Evolutionary conservation across 805 yeast species (phyloP), one percentile per base, ranked within the genome.

Genomic region (Saturnispora diversa): DNA sequence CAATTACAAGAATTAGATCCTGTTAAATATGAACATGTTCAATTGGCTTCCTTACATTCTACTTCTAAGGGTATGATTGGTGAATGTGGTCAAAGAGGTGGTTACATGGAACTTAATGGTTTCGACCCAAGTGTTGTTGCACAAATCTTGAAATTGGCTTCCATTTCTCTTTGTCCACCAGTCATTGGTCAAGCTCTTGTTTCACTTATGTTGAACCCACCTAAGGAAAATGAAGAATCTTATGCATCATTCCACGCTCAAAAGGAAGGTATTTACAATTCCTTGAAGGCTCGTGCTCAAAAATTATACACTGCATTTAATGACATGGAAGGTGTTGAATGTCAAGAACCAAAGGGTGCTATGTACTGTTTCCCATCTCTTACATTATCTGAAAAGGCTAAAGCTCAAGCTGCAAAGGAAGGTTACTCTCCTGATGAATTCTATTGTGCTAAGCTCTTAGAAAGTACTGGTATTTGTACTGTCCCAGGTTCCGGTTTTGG

Each of bases 41-140:
- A 86, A 59, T 70, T 92, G 44, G 97, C 94, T 2, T 88, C 97
- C 2, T 67, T 92, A 51, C 97, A 92, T 62, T 87, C 97, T n/a
- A 86, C 95, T 31, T 90, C 97, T 10, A 92, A 92, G 64, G 99
- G 99, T 60, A 86, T 87, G 51, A 74, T 86, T 47, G 99, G 98
- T 47, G 99, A 92, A 65, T 92, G 99, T 72, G 99, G 99, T 45
- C 98, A 92, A 68, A 79, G 99, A 65, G 99, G 97, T 53, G 99
- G 99, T 5, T 92, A 88, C 68, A 84, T 92, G 92, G 99, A 92
- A 63, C 65, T 88, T 6, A 73, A 80, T 9, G 96, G 96, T 1
- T 84, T 92, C 63, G 66, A 72, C 11, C 69, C 68, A 3, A 87
- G 81, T 33, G 80, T 88, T 13, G 65, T 70, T 51, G 83, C 75